phyloP scores from a whole-genome alignment of 208 protist species.

The Acanthamoeba lenticulata region DNA sequence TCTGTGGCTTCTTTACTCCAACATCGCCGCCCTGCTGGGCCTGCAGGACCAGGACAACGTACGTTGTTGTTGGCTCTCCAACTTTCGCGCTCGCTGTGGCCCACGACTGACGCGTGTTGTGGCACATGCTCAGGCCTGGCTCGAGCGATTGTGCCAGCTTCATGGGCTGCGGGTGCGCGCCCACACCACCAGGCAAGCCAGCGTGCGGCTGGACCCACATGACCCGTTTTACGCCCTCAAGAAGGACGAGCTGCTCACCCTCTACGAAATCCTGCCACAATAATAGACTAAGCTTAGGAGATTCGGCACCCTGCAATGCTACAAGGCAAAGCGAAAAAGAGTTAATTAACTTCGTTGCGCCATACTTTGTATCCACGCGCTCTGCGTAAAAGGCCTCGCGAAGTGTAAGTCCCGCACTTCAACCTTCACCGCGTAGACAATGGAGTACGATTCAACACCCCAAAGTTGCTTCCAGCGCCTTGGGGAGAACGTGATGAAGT shows the following conservation, averaged over 20 bases:
- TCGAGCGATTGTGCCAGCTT: neutral
- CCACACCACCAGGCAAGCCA: neutral
- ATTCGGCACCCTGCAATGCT: too few relatives aligned
- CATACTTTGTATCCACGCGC: too few relatives aligned
- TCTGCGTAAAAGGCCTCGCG: too few relatives aligned
- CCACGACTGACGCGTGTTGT: neutral
- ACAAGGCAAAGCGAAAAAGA: too few relatives aligned
- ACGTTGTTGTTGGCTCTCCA: too few relatives aligned
- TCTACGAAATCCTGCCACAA: neutral
- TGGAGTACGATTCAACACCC: neutral
- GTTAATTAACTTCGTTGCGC: too few relatives aligned
- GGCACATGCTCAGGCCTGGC: neutral
- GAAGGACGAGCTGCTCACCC: conserved; percentile 8
- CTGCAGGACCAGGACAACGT: neutral
- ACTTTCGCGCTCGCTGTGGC: neutral
- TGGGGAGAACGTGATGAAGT: neutral
- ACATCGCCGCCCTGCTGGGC: neutral
- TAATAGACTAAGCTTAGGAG: too few relatives aligned
- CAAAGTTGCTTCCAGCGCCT: neutral
- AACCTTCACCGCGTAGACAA: too few relatives aligned
- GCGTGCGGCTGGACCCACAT: neutral
- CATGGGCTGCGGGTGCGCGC: neutral
- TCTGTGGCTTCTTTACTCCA: conserved; percentile 38
- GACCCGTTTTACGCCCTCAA: neutral
- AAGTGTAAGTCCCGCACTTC: too few relatives aligned